Conservation (phyloP, 495 filamentous ascomycete species). For the Penicillium daleae region DNA sequence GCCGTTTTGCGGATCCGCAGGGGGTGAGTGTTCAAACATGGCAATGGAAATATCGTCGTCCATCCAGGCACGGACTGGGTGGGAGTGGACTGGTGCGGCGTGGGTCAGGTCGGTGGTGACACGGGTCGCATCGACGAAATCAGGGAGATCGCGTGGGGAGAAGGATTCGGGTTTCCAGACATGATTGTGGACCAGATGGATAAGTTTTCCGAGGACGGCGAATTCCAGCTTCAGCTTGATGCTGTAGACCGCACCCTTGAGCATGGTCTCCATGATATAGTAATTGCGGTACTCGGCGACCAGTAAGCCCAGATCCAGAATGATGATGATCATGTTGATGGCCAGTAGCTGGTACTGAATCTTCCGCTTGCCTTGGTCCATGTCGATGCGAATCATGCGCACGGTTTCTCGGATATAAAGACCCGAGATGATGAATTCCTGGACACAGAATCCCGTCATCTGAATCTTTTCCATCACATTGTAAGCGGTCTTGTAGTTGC, state of each 20-base stretch:
- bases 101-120: constrained; percentile 50
- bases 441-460: constrained; percentile 63
- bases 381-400: constrained; percentile 51
- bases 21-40: constrained; percentile 46
- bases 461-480: constrained; percentile 66
- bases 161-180: constrained; percentile 48
- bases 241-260: constrained; percentile 64
- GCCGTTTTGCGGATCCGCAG: constrained; percentile 22
- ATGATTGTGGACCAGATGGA: constrained; percentile 45
- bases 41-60: constrained; percentile 50
- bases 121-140: constrained; percentile 51
- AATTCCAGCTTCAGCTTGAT: constrained; percentile 71
- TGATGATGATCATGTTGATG: constrained; percentile 62
- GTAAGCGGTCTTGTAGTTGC: constrained; percentile 44
- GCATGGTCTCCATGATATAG: constrained; percentile 62
- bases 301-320: constrained; percentile 59
- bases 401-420: constrained; percentile 63
- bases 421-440: constrained; percentile 63
- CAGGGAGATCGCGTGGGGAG: constrained; percentile 38
- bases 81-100: constrained; percentile 30
- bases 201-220: constrained; percentile 58
- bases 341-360: constrained; percentile 61
- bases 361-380: constrained; percentile 49
- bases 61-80: constrained; percentile 38
- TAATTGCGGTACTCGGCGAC: constrained; percentile 58